Evolutionary conservation across 2,329 filamentous ascomycete genomes (phyloP), one percentile per base, ranked within the genome.

Genomic region (Pyricularia sp.): DNA sequence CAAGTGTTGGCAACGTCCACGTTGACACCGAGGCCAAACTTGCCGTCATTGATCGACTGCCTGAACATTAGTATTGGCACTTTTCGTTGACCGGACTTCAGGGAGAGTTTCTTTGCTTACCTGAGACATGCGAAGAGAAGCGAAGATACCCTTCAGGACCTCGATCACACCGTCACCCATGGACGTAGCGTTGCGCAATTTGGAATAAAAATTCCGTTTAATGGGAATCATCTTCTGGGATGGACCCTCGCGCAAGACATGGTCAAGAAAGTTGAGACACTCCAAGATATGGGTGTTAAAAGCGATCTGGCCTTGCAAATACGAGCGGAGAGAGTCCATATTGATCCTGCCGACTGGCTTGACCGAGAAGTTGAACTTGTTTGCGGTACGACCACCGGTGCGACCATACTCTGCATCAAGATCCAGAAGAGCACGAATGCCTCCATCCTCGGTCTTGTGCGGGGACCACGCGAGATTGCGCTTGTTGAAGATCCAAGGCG

Each of bases 1-100:
- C 89, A 90, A 0, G 91, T 90, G 72, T 97, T 96, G 65, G 93
- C 88, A 33, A 96, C 89, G 71, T 99, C 93, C 12, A 96, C 86
- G 70, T 97, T 97, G 72, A 99, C 78, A 0, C 89, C 85, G 6
- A 97, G 80, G 9, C 84, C 85, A 30, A 84, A 82, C 35, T 84
- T 81, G 1, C 78, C 76, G 65, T 68, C 70, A 66, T 70, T 74
- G 70, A 73, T 77, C 66, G 71, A 74, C 71, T 64, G 19, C n/a
- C 26, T 82, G 72, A 2, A 24, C 10, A 31, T 62, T 40, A n/a
- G 66, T 44, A 60, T n/a, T 2, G 55, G 65, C 63, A 68, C 64
- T 10, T 8, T 28, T 26, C 26, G 24, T 73, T 73, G 74, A 72
- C 67, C 63, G 44, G 2, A 63, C 16, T 26, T 35, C 57, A 63